phyloP scores from a whole-genome alignment of 106 monocot genomes.

The Phalaenopsis equestris region DNA sequence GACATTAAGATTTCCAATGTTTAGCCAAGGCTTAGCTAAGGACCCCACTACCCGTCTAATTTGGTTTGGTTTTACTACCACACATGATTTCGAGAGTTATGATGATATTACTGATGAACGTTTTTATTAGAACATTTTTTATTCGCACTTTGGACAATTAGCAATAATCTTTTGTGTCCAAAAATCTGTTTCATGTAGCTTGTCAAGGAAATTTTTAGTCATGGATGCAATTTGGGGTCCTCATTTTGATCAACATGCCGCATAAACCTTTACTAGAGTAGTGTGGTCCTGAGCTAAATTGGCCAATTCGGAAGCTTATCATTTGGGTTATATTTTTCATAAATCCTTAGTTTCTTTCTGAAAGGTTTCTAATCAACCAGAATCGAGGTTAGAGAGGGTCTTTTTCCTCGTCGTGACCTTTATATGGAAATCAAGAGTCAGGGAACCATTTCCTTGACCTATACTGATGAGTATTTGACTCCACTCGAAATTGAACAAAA shows the following conservation, averaged over 20 bases:
- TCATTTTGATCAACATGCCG: not conserved
- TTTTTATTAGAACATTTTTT: no score
- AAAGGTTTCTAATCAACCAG: no score
- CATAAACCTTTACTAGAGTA: not conserved
- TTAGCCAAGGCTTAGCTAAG: not conserved
- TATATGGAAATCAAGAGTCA: not conserved
- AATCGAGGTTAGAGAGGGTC: no score
- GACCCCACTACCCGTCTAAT: not conserved
- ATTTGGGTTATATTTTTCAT: no score
- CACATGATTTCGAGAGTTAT: not conserved
- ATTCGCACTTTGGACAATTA: no score
- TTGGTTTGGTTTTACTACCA: not conserved
- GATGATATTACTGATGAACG: not conserved
- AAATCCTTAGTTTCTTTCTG: no score
- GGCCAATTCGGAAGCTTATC: no score
- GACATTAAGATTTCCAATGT: not conserved
- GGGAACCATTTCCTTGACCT: not conserved
- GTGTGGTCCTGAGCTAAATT: not conserved
- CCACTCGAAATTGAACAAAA: not conserved
- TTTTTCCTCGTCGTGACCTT: not conserved
- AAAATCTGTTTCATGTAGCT: no score
- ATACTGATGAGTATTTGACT: not conserved
- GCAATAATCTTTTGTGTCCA: no score
- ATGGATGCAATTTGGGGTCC: not conserved
- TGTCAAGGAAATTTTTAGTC: no score